Percentiles rank a stretch among this genome's conserved stretches.
Evolutionary conservation across 352 stramenopile species (phyloP).

Genomic region (Phytophthora uliginosa): DNA sequence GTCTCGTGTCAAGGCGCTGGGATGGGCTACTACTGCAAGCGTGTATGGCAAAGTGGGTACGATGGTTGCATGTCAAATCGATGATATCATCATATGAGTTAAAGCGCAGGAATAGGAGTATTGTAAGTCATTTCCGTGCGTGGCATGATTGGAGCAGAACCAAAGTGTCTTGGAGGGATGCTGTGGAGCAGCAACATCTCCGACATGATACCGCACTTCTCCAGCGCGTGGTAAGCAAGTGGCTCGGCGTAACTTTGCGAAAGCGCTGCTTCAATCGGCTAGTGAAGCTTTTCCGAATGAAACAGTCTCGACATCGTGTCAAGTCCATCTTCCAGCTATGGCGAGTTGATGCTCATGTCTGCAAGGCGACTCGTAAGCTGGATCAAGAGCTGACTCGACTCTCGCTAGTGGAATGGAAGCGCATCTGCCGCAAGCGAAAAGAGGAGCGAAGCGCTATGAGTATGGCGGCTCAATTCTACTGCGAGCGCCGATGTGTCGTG

Average conservation of each 20-base stretch:
- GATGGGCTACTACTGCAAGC: slow-evolving; percentile 3
- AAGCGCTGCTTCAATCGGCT: slow-evolving; percentile 48
- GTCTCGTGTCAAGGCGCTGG: slow-evolving; percentile 18
- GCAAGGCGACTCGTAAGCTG: slow-evolving; percentile 15
- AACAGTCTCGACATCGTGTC: slow-evolving; percentile 21
- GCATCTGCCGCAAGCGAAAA: slow-evolving; percentile 3
- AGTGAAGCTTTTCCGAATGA: slow-evolving; percentile 57
- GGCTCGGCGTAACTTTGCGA: slow-evolving; percentile 38
- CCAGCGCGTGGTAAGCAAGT: slow-evolving; percentile 28
- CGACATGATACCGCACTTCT: slow-evolving; percentile 9
- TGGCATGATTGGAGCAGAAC: slow-evolving; percentile 22
- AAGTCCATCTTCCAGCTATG: slow-evolving; percentile 31
- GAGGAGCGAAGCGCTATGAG: slow-evolving; percentile 2
- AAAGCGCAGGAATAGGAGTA: slow-evolving; percentile 15
- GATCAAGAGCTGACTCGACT: slow-evolving; percentile 7
- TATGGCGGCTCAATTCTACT: slow-evolving; percentile 31
- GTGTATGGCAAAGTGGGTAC: slow-evolving; percentile 23
- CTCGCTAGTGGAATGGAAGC: slow-evolving; percentile 31
- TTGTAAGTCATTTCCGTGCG: slow-evolving; percentile 17
- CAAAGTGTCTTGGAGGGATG: not conserved
- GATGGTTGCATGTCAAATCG: slow-evolving; percentile 7
- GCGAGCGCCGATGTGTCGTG: slow-evolving; percentile 24
- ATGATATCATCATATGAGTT: slow-evolving; percentile 9
- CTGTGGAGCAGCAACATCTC: slow-evolving; percentile 8
- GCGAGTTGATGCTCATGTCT: slow-evolving; percentile 15